Base-by-base conservation (phyloP, 306 rosid genomes). In the Vigna unguiculata region DNA sequence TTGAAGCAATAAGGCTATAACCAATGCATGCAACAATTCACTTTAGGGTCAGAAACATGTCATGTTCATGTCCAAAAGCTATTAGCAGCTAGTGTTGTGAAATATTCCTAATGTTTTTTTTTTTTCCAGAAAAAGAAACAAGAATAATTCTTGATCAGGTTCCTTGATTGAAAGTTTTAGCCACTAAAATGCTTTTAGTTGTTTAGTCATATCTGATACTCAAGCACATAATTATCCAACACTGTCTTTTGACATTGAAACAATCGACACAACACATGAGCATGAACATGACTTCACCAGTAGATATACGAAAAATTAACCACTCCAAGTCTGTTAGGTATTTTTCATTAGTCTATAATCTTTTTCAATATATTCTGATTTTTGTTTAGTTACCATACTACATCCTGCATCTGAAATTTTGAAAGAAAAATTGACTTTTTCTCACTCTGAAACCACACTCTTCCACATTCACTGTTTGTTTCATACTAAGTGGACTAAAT, bases 1-100 rank as follows among this genome's bases (percentile, higher is more conserved):
- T 7, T 28, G 17, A 79, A 19, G 68, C 78, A 17, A 4, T 36
- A 21, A 80, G n/a, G 68, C 80, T 36, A 1, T 25, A 17, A 60
- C 51, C 63, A 71, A 79, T 32, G 75, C 2, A 14, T 53, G 79
- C 60, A 65, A 66, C 57, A 38, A 45, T 58, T 75, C 46, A 41
- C 19, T 73, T 59, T 59, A 74, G 8, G 21, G 32, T 8, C 34
- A 17, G 83, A 86, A 46, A 80, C 82, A 59, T 70, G 21, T 48
- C 58, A 60, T 25, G 11, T 22, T 51, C 62, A 75, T 17, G 78
- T 73, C 81, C 72, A 82, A 49, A 71, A 70, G 49, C 73, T 67
- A 80, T 34, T 86, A 36, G 17, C 73, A 53, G 52, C 71, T 71
- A 49, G 57, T 57, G 62, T 49, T 30, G 30, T 54, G 22, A 49